Conservation (phyloP, 169 alveolate genomes). For the Plasmodium yoelii region DNA sequence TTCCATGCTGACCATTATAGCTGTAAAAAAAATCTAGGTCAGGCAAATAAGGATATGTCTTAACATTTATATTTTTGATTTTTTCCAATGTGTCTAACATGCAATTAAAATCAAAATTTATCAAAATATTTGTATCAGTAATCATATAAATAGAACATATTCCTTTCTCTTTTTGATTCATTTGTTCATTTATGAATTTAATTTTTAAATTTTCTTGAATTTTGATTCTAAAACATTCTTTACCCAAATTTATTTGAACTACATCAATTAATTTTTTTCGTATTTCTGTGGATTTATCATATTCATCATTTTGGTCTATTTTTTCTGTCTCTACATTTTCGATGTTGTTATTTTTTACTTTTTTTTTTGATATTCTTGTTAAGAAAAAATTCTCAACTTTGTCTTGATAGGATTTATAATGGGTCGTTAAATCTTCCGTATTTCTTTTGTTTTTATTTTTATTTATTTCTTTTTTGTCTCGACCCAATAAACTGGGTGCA, state of each 20-base stretch:
- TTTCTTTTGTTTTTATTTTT: not conserved
- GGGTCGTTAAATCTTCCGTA: not conserved
- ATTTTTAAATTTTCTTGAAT: not conserved
- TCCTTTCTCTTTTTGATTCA: not conserved
- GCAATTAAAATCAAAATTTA: slow-evolving; percentile 27
- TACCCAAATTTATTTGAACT: not conserved
- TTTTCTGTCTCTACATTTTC: no score
- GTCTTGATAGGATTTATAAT: not conserved
- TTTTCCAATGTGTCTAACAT: slow-evolving; percentile 7
- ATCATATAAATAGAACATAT: slow-evolving; percentile 17
- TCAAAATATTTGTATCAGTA: slow-evolving; percentile 7
- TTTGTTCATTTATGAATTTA: slow-evolving; percentile 42
- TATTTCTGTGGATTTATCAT: no score
- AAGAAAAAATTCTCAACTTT: not conserved
- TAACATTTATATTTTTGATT: not conserved
- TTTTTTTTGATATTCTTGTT: not conserved
- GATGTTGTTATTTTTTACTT: not conserved
- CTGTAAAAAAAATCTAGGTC: slow-evolving; percentile 27
- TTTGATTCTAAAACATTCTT: not conserved
- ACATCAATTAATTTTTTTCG: not conserved
- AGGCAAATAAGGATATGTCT: not conserved
- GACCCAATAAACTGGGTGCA: no score
- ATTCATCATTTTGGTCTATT: no score
- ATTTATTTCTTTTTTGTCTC: not conserved
- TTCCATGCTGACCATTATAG: slow-evolving; percentile 6